Base-by-base conservation (phyloP, 345 rosid genomes). In the Moricandia moricandioides region DNA sequence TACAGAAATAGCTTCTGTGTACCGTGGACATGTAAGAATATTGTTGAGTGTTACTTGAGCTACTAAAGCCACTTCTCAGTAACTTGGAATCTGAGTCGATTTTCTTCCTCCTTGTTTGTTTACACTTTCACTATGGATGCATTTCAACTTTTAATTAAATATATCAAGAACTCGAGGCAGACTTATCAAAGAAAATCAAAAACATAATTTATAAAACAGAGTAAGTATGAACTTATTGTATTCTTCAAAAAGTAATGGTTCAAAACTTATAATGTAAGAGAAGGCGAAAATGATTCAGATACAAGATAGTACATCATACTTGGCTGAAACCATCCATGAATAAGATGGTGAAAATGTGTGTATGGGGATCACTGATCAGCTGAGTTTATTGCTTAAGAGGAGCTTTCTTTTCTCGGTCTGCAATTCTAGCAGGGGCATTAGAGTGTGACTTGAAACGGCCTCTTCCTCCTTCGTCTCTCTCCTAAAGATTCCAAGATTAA, bases 1-100 rank as follows among this genome's bases (percentile, higher is more conserved):
- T 78, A 78, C 82, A 73, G 74, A 73, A 67, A 78, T 70, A 61
- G 45, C 78, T 72, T 73, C 64, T 62, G 67, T 78, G 40, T 68
- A 68, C 37, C 7, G 7, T 16, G 29, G 73, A 72, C 59, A 62
- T 62, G 16, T 78, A 55, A 60, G 77, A 34, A n/a, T 65, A 58
- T 47, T 71, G 71, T 7, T 59, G 18, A 9, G 43, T 40, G 45
- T 51, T 57, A 34, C 60, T 49, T 72, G 73, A 59, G 51, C 81
- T 55, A 67, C 74, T 67, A 72, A 40, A 35, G 81, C 66, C 78
- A 61, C 65, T 37, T 66, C 29, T 27, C 64, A 37, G 67, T 58
- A 70, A 17, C 64, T 52, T 35, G 45, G 16, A 75, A 7, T 40
- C 51, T 56, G 71, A 43, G 54, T 77, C 26, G 39, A 33, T 33